Base-by-base conservation (phyloP, 2,329 filamentous ascomycete genomes). In the Paecilomyces fulvus region DNA sequence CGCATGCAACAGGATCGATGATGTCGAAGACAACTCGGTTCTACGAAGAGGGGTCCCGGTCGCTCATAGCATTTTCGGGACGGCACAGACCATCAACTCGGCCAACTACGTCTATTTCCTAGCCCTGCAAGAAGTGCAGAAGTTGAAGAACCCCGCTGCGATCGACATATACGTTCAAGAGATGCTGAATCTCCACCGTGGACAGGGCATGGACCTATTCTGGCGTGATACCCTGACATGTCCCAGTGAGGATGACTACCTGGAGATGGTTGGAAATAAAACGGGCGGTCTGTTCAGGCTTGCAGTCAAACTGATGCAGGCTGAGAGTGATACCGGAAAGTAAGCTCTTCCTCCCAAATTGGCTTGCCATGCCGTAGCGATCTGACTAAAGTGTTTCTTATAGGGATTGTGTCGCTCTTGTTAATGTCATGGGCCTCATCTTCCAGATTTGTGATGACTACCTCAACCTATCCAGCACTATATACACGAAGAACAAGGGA, bases 401-500 rank as follows among this genome's bases (percentile, higher is more conserved):
- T n/a, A 64, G 64, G 51, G 74, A 79, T 59, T 76, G 74, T 53
- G 73, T 76, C 14, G 67, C 90, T 17, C 83, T 99, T 17, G 89
- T 95, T 67, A 95, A 76, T 56, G 63, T 76, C 49, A 68, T 77
- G 65, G 75, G 75, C 0, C 63, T 77, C 23, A 72, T 76, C 33
- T 77, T 77, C 57, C 75, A 78, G 58, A 76, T 78, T 55, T 76
- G 75, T 59, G 75, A 79, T 77, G 94, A 99, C 80, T 96, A 96
- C 76, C 85, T 91, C 72, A 97, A 97, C 71, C 84, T 99, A 49
- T 83, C 81, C 30, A 72, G 67, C 55, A 77, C 76, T n/a, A 80
- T 85, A 66, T 96, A 96, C 78, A 86, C 85, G 37, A 79, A 87
- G 61, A 92, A 95, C 73, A 97, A 97, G 77, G 94, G 92, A 52